Conservation (phyloP, 2,329 filamentous ascomycete genomes). For the Sclerotinia spermophila region DNA sequence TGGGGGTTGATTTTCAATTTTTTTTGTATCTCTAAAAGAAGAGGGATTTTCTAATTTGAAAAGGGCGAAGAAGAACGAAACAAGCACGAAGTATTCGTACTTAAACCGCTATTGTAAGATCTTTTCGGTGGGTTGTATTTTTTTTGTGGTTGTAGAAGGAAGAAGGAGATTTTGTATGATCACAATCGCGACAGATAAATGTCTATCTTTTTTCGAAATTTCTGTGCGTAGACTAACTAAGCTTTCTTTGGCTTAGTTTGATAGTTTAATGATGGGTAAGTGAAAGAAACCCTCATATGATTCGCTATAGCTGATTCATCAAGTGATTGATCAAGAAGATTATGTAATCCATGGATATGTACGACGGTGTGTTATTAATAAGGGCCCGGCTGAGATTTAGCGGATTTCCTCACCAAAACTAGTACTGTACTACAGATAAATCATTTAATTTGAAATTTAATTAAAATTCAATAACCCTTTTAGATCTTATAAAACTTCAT, state of each 20-base stretch:
- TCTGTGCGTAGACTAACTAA: constrained; percentile 14
- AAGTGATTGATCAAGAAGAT: not conserved
- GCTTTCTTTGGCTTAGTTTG: not conserved
- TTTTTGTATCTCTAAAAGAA: constrained; percentile 38
- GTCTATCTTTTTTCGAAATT: constrained; percentile 22
- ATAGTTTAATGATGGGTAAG: not conserved
- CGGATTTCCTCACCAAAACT: too few relatives aligned
- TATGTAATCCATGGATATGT: not conserved
- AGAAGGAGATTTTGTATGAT: constrained; percentile 21
- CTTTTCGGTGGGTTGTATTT: constrained; percentile 22
- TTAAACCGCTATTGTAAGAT: constrained; percentile 34
- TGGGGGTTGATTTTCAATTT: constrained; percentile 39
- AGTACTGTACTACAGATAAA: too few relatives aligned
- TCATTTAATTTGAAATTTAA: too few relatives aligned
- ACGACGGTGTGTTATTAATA: too few relatives aligned
- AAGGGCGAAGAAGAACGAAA: constrained; percentile 39
- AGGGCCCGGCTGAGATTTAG: too few relatives aligned
- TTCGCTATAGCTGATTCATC: not conserved
- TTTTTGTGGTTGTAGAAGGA: constrained; percentile 23
- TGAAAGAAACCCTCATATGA: not conserved
- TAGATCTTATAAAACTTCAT: too few relatives aligned
- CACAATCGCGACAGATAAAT: constrained; percentile 23
- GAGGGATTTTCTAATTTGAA: constrained; percentile 36
- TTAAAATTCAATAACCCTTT: too few relatives aligned
- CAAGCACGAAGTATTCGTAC: constrained; percentile 37